A percentile compares a stretch with the other conserved stretches of the same genome.
Conservation (phyloP, 176 grass and related monocot genomes). For the maize (Zea mays) region DNA sequence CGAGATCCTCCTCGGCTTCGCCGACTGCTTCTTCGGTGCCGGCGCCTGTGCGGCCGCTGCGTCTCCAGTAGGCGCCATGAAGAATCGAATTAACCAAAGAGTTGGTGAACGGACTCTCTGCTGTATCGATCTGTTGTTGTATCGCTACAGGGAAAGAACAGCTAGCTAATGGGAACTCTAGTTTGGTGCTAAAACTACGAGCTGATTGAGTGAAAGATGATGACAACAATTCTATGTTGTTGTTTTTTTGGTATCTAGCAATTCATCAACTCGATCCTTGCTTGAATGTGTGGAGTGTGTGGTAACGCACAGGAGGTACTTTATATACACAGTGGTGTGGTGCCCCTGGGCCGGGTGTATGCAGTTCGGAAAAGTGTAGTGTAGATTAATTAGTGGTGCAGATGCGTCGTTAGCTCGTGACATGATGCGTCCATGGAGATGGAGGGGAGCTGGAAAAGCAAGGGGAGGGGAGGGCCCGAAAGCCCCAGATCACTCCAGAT, state of each 20-base stretch:
- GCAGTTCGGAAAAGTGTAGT: constrained; percentile 23
- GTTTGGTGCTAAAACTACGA: too few relatives aligned
- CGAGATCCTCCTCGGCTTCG: constrained; percentile 62
- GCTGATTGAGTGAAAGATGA: too few relatives aligned
- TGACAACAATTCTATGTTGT: too few relatives aligned
- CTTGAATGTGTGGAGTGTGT: not conserved
- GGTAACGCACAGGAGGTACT: not conserved
- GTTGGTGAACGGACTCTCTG: too few relatives aligned
- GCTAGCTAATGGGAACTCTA: too few relatives aligned
- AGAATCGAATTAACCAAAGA: not conserved
- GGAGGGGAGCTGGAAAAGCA: constrained; percentile 25
- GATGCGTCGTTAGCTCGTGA: constrained; percentile 50
- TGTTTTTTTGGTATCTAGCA: too few relatives aligned
- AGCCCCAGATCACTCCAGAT: constrained; percentile 41
- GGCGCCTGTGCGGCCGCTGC: constrained; percentile 3
- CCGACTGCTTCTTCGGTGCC: too few relatives aligned
- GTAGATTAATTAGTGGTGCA: constrained; percentile 34
- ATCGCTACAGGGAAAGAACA: too few relatives aligned
- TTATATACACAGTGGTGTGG: constrained; percentile 38
- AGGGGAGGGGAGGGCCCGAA: constrained; percentile 30
- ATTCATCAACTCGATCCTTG: too few relatives aligned
- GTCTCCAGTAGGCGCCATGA: constrained; percentile 73
- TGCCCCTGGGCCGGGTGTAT: too few relatives aligned
- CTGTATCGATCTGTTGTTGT: too few relatives aligned
- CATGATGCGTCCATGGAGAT: not conserved